Conservation (phyloP, 768 basidiomycete genomes). For the Paxillus involutus region DNA sequence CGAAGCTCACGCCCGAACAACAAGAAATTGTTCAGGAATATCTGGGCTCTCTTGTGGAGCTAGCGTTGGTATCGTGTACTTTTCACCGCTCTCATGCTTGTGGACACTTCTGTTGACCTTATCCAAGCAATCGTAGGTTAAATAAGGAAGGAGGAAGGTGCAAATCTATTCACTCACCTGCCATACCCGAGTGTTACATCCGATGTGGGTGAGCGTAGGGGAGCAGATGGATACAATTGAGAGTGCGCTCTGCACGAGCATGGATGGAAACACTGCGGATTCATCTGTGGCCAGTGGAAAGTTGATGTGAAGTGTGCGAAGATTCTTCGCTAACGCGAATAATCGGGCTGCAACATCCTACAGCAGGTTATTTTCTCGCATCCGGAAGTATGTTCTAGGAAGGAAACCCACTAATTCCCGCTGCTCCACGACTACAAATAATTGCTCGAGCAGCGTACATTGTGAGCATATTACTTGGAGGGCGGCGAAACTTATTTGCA, state of each 20-base stretch:
- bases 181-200: conserved; percentile 70
- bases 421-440: conserved; percentile 60
- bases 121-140: background rate
- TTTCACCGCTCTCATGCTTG: conserved; percentile 38
- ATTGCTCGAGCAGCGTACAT: conserved; percentile 55
- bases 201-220: conserved; percentile 56
- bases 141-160: background rate
- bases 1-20: conserved; percentile 43
- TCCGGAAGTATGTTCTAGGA: background rate
- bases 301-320: conserved; percentile 64
- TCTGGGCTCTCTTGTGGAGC: conserved; percentile 61
- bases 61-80: conserved; percentile 38
- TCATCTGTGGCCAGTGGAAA: conserved; percentile 33
- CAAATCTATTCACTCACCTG: conserved; percentile 42
- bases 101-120: conserved; percentile 49
- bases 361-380: background rate
- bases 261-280: conserved; percentile 12
- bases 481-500: conserved; percentile 50
- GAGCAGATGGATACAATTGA: conserved; percentile 50
- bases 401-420: conserved; percentile 40
- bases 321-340: conserved; percentile 43
- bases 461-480: conserved; percentile 54
- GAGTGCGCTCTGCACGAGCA: conserved; percentile 37
- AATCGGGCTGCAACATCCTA: conserved; percentile 25
- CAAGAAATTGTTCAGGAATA: conserved; percentile 72